Base-by-base conservation (phyloP, 768 basidiomycete species). In the Tricholoma bakamatsutake region DNA sequence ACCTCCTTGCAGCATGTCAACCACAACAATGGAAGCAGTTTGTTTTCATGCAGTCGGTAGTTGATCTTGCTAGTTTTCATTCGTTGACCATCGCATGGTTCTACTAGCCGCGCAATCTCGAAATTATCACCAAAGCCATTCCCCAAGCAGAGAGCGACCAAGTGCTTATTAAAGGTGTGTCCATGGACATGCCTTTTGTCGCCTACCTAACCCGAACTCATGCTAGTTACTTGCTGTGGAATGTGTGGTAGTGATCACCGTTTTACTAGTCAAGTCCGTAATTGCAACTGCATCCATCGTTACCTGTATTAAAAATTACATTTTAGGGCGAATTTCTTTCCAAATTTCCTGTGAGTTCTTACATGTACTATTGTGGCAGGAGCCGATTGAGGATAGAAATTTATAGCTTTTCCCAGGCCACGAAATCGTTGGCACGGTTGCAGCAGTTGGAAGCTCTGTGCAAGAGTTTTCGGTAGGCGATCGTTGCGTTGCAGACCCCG, bases 211-310 rank as follows among this genome's bases (percentile, higher is more conserved):
- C 30, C 11, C 63, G 7, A 58, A 50, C 21, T 56, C n/a, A 24
- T 24, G 21, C 37, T 54, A 73, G 72, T 72, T 24, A 62, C 70
- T 57, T 76, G 47, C 45, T 57, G 52, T 52, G 83, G 84, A 58
- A 79, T 88, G 17, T 88, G 86, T 61, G 85, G 86, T 42, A 88
- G 85, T 12, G 87, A 88, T 64, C 68, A 70, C 24, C 74, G 74
- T 58, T 59, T 75, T 47, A 71, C 72, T 24, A 24, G 21, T 24
- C 70, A 82, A 72, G 64, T 85, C 76, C 62, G 80, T 83, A 7
- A 33, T 39, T 7, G 24, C 39, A 13, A 9, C 5, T 37, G 37
- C 15, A 37, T 55, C 5, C 28, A 11, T 15, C 35, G 51, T 52
- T 8, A 28, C 33, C 17, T 33, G 21, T 9, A 5, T 43, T 57